Base-by-base conservation (phyloP, 352 stramenopile genomes). In the Globisporangium paroecandrum region DNA sequence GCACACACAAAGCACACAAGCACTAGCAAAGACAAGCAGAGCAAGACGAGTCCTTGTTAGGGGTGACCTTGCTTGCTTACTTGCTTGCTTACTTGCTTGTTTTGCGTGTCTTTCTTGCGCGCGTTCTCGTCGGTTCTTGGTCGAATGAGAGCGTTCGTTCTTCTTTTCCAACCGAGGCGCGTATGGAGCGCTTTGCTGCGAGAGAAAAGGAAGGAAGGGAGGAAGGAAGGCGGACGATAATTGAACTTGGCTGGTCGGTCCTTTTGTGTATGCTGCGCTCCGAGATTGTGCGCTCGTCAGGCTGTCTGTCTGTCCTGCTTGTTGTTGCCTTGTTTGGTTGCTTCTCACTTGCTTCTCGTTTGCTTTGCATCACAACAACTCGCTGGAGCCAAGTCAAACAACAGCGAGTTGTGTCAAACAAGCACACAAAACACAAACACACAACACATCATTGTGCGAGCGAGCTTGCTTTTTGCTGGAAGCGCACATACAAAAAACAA, bases 41-140 rank as follows among this genome's bases (percentile, higher is more conserved):
- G 55, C 55, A 60, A 60, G 55, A 46, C 55, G 29, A 46, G 27
- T 60, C 55, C 55, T 60, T 46, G 29, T 46, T 60, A 60, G 29
- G 55, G 55, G 25, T 8, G 29, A n/a, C 12, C 18, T 59, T 59
- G 54, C 27, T 59, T 27, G 25, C 25, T 59, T 27, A 2, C 25
- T 27, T 41, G 54, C 10, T 58, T 58, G 53, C 25, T 43, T 59
- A 25, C 51, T 29, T 58, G 24, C 22, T 58, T 34, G 12, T 41
- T 38, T 58, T 58, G 54, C 41, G 25, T 58, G 54, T 32, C 25
- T 58, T 58, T 38, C 13, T 20, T n/a, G 41, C 41, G 41, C 41
- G 41, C 15, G 13, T n/a, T n/a, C 41, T 49, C 15, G 13, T 49
- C 41, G 41, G 41, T 49, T 49, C 41, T 49, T 49, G 41, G 41